phyloP scores from a whole-genome alignment of 495 filamentous ascomycete species.

The Lophium mytilinum region DNA sequence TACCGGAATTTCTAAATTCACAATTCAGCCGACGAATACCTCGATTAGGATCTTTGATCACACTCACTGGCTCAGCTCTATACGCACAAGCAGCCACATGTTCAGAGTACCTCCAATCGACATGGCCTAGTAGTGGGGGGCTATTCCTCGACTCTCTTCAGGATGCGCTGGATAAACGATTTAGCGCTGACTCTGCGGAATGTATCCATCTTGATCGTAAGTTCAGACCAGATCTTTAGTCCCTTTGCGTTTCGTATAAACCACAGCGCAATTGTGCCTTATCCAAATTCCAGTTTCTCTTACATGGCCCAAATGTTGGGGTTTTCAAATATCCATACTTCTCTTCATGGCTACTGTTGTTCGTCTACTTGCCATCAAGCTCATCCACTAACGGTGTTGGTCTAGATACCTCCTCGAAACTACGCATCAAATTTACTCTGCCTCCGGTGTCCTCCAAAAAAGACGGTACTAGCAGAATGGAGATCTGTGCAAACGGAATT shows the following conservation, averaged over 20 bases:
- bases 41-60: constrained; percentile 11
- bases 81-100: constrained; percentile 27
- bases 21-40: neutral
- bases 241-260: no score
- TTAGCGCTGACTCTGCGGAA: no score
- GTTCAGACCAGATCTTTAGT: no score
- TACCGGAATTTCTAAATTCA: constrained; percentile 1
- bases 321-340: no score
- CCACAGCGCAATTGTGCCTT: no score
- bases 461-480: neutral
- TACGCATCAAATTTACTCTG: neutral
- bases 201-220: no score
- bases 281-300: no score
- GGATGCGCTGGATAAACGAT: neutral
- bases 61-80: constrained; percentile 13
- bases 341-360: neutral
- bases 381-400: neutral
- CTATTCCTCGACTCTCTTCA: constrained; percentile 4
- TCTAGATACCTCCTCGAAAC: neutral
- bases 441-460: neutral
- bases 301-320: no score
- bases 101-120: constrained; percentile 11
- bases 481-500: neutral
- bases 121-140: constrained; percentile 16
- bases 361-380: neutral